Evolutionary conservation across 208 protist genomes (phyloP).

Genomic region (Trypanosoma avium): DNA sequence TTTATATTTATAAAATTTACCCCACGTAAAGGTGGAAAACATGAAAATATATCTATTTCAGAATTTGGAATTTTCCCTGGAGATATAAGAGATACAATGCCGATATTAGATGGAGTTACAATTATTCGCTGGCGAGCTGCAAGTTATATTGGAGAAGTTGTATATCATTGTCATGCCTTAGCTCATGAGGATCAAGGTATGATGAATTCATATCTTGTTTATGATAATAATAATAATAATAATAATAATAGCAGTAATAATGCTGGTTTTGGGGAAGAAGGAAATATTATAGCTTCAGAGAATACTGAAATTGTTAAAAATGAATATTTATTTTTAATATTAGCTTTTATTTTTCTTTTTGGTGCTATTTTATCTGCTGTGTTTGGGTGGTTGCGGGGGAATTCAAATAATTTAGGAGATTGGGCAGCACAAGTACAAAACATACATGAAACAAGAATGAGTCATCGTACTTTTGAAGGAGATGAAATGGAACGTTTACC

Average conservation of each 20-base stretch:
- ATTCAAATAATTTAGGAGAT: not conserved
- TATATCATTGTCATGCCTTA: conserved; percentile 85
- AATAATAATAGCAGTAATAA: not conserved
- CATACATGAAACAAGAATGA: not conserved
- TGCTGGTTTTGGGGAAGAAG: not conserved
- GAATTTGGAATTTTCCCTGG: conserved; percentile 62
- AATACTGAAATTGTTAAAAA: not conserved
- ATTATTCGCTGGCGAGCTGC: conserved; percentile 80
- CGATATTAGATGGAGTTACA: conserved; percentile 83
- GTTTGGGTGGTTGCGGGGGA: conserved; percentile 1
- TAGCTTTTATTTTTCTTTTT: conserved; percentile 24
- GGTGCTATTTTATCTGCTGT: conserved; percentile 9
- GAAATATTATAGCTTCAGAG: not conserved
- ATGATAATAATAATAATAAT: conserved; percentile 8
- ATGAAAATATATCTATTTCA: conserved; percentile 73
- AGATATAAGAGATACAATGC: conserved; percentile 82
- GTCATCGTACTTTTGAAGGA: not conserved
- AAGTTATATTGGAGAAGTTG: conserved; percentile 72
- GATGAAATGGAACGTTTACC: conserved; percentile 13
- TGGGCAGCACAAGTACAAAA: not conserved
- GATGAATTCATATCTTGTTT: conserved; percentile 82
- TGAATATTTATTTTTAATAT: conserved; percentile 13
- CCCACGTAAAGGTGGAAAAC: conserved; percentile 57
- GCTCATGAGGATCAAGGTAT: conserved; percentile 85
- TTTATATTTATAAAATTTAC: conserved; percentile 78